A percentile compares a stretch with the other conserved stretches of the same genome.
Conservation (phyloP, 1,284 basidiomycete species). For the Fomitopsis pinicola region DNA sequence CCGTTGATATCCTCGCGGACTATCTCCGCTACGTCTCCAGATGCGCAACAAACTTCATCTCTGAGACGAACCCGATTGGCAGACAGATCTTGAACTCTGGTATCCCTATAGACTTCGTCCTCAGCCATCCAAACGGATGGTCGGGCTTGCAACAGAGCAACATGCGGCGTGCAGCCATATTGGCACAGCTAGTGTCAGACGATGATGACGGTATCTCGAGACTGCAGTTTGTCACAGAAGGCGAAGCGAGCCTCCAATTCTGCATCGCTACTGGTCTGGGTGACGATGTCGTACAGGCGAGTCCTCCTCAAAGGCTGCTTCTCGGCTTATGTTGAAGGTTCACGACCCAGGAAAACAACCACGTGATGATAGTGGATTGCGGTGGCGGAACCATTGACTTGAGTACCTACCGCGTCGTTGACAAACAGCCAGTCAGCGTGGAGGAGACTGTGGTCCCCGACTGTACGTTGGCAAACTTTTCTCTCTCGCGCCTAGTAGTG, state of each 20-base stretch:
- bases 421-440: slow-evolving; percentile 18
- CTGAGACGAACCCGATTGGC: slow-evolving; percentile 43
- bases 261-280: slow-evolving; percentile 37
- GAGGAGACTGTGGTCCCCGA: slow-evolving; percentile 38
- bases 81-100: slow-evolving; percentile 31
- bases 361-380: slow-evolving; percentile 51
- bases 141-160: slow-evolving; percentile 37
- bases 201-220: slow-evolving; percentile 27
- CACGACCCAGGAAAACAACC: slow-evolving; percentile 30
- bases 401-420: slow-evolving; percentile 39
- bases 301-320: neutral
- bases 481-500: neutral
- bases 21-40: slow-evolving; percentile 46
- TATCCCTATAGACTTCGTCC: slow-evolving; percentile 27
- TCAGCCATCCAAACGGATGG: slow-evolving; percentile 44
- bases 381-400: slow-evolving; percentile 56
- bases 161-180: slow-evolving; percentile 33
- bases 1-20: slow-evolving; percentile 46
- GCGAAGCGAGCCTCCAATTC: slow-evolving; percentile 46
- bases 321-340: neutral
- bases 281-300: slow-evolving; percentile 27
- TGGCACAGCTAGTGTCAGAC: slow-evolving; percentile 28
- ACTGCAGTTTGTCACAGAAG: slow-evolving; percentile 44
- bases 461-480: slow-evolving; percentile 28
- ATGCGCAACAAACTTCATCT: slow-evolving; percentile 42